phyloP scores from a whole-genome alignment of 139 green algal species.

The Raphidocelis subcapitata region DNA sequence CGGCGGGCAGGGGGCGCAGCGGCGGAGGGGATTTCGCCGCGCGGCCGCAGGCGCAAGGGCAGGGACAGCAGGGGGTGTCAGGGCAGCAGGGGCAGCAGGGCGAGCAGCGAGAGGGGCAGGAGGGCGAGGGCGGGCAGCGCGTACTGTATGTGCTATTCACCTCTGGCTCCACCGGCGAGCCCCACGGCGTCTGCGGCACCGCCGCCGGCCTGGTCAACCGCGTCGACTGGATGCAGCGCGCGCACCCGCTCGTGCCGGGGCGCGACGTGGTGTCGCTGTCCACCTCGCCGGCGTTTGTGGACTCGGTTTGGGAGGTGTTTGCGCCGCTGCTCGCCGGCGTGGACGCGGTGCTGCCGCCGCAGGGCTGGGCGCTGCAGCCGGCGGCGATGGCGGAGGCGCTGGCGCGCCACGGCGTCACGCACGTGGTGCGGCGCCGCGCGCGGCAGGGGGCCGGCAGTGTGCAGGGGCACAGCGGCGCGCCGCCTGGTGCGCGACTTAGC shows the following conservation, averaged over 20 bases:
- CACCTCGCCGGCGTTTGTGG: constrained; percentile 57
- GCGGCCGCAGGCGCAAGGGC: neutral
- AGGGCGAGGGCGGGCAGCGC: neutral
- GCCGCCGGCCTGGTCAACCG: constrained; percentile 54
- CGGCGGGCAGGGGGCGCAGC: neutral
- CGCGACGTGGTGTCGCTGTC: constrained; percentile 46
- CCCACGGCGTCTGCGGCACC: constrained; percentile 53
- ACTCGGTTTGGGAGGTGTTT: constrained; percentile 62
- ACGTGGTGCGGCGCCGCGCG: constrained; percentile 36
- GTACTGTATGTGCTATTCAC: constrained; percentile 69
- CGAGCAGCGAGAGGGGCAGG: neutral
- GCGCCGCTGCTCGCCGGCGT: constrained; percentile 48
- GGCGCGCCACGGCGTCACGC: constrained; percentile 39
- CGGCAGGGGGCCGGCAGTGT: neutral
- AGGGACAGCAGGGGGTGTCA: neutral
- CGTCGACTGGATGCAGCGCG: constrained; percentile 54
- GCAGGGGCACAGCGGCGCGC: neutral
- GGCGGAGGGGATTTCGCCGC: neutral
- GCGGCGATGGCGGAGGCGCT: constrained; percentile 33
- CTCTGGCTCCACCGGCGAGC: constrained; percentile 60
- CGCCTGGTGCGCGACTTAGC: no score
- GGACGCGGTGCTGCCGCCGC: constrained; percentile 16
- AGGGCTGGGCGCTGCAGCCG: constrained; percentile 2
- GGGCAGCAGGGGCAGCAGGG: neutral
- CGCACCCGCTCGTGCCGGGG: constrained; percentile 19